Evolutionary conservation across 345 rosid species (phyloP).

Genomic region (Heritiera littoralis): DNA sequence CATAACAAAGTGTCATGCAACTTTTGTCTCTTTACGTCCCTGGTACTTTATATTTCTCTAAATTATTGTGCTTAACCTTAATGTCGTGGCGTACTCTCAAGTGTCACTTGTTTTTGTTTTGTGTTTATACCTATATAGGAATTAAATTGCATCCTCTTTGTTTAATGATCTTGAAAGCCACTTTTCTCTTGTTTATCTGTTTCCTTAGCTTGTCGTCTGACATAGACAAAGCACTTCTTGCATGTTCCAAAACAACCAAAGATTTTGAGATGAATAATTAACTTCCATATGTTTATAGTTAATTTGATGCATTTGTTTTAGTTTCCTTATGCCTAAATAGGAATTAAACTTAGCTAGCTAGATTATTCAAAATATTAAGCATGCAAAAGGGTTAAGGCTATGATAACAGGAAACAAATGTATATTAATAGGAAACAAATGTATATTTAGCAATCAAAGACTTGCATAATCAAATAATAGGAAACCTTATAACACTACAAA

Average conservation of each 20-base stretch:
- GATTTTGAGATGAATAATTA: slow-evolving; percentile 10
- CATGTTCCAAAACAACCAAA: not conserved
- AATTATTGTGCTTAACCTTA: not conserved
- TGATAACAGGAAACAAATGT: too few species aligned
- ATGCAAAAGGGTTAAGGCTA: not conserved
- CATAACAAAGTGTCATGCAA: not conserved
- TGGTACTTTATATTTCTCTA: not conserved
- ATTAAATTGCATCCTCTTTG: slow-evolving; percentile 21
- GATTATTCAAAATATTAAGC: not conserved
- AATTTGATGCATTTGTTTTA: slow-evolving; percentile 13
- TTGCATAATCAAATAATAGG: too few species aligned
- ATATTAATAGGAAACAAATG: too few species aligned
- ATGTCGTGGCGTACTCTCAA: too few species aligned
- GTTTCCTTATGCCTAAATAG: slow-evolving; percentile 21
- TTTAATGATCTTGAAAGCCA: slow-evolving; percentile 41
- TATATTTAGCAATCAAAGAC: too few species aligned
- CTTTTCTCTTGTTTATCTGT: slow-evolving; percentile 40
- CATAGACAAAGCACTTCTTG: not conserved
- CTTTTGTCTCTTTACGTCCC: not conserved
- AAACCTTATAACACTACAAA: too few species aligned
- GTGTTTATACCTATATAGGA: slow-evolving; percentile 31
- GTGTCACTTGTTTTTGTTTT: too few species aligned
- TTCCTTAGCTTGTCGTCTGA: slow-evolving; percentile 23
- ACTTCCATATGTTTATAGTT: not conserved
- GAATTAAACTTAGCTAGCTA: slow-evolving; percentile 8